Percentiles rank a stretch among this genome's conserved stretches.
Evolutionary conservation across 1,284 basidiomycete species (phyloP).

Genomic region (Afroboletus lepidellus): DNA sequence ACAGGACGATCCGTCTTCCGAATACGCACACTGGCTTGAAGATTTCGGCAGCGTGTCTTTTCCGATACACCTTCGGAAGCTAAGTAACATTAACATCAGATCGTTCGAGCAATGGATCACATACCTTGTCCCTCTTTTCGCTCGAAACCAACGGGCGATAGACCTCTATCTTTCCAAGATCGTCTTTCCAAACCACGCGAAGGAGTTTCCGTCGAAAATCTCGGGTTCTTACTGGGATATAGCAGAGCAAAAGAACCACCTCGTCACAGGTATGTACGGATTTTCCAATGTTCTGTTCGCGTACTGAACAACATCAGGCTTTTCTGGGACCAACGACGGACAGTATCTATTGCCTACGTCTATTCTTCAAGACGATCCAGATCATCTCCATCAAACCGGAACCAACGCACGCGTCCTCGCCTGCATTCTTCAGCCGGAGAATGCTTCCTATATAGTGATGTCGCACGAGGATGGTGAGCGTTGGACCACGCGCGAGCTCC

Average conservation of each 20-base stretch:
- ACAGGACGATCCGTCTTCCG: background rate
- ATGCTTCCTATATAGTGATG: background rate
- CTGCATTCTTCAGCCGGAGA: background rate
- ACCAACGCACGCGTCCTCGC: background rate
- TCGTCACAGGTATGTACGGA: background rate
- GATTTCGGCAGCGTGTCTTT: background rate
- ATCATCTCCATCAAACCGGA: background rate
- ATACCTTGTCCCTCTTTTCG: background rate
- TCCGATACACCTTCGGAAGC: background rate
- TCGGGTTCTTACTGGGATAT: background rate
- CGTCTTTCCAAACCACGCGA: slow-evolving; percentile 1
- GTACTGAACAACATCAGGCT: background rate
- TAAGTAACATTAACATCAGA: background rate
- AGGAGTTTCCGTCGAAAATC: background rate
- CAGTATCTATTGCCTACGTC: background rate
- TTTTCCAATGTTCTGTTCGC: background rate
- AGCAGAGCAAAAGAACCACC: background rate
- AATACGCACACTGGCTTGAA: background rate
- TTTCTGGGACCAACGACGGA: background rate
- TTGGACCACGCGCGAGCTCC: background rate
- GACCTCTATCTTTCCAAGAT: slow-evolving; percentile 1
- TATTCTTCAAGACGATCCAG: background rate
- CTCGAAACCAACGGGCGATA: background rate
- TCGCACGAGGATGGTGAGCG: background rate
- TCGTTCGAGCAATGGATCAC: slow-evolving; percentile 1